Evolutionary conservation across 23 red algal species (phyloP).

Genomic region (Pyropia yezoensis): DNA sequence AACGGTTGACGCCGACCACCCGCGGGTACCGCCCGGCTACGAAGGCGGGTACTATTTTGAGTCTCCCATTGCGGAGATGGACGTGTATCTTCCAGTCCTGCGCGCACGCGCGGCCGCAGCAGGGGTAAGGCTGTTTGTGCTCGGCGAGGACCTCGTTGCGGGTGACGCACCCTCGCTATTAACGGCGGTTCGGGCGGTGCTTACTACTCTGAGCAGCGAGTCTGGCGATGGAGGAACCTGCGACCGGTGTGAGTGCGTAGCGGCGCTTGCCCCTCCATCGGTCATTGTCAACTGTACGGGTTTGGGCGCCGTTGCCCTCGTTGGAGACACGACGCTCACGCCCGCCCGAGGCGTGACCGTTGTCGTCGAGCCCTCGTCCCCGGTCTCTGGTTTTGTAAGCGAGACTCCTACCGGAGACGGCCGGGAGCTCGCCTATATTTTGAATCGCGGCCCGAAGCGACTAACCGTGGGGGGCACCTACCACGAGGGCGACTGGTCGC

Average conservation of each 20-base stretch:
- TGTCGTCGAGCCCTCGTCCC: conserved; percentile 18
- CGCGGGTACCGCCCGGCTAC: not conserved
- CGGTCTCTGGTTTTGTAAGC: conserved; percentile 8
- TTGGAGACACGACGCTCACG: conserved; percentile 34
- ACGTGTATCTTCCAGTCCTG: conserved; percentile 14
- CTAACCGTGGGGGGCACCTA: conserved; percentile 48
- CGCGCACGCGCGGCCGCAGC: not conserved
- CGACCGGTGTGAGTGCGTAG: not conserved
- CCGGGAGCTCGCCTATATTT: conserved; percentile 37
- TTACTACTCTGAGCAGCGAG: too few species aligned
- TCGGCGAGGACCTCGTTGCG: too few species aligned
- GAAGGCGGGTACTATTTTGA: conserved; percentile 9
- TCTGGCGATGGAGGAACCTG: too few species aligned
- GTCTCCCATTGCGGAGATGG: conserved; percentile 23
- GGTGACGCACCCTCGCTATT: too few species aligned
- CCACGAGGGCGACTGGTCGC: conserved; percentile 55
- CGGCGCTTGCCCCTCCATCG: conserved; percentile 1
- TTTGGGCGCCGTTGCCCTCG: conserved; percentile 33
- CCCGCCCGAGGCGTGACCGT: conserved; percentile 49
- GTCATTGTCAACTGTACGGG: conserved; percentile 66
- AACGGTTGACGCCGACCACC: too few species aligned
- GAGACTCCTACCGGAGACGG: conserved; percentile 11
- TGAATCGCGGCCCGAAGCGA: conserved; percentile 30
- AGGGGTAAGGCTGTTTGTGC: too few species aligned
- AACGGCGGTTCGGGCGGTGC: too few species aligned